These are phyloP conservation scores for Malus fusca DNA, from an alignment of 306 rosid species.

Conservation along the genomic window DNA sequence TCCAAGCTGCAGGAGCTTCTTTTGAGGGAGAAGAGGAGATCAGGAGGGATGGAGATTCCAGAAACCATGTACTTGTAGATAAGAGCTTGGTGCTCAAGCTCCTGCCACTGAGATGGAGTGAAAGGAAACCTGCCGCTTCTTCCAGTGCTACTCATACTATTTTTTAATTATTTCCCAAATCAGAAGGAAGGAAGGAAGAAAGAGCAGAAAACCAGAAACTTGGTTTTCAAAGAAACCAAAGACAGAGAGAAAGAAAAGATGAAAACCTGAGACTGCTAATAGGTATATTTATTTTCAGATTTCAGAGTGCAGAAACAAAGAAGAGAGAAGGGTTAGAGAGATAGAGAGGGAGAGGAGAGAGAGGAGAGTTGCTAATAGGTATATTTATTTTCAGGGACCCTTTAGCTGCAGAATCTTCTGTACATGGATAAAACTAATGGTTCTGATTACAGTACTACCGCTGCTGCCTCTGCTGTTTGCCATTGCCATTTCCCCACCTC, in stretches of 20 bases:
- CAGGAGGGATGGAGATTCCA: slow-evolving; percentile 82
- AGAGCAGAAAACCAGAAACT: background rate
- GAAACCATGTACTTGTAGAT: slow-evolving; percentile 95
- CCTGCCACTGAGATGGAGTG: slow-evolving; percentile 93
- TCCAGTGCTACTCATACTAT: slow-evolving; percentile 34
- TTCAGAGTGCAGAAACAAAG: slow-evolving; percentile 17
- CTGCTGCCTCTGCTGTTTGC: background rate
- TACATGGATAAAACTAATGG: slow-evolving; percentile 84
- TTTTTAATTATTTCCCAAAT: background rate
- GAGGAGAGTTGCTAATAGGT: slow-evolving; percentile 39
- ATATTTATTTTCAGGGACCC: slow-evolving; percentile 88
- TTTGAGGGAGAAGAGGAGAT: slow-evolving; percentile 71
- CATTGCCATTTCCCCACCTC: slow-evolving; percentile 38
- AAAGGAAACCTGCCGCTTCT: slow-evolving; percentile 68
- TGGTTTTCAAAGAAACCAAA: slow-evolving; percentile 1
- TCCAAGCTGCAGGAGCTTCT: slow-evolving; percentile 42
- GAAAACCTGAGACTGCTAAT: slow-evolving; percentile 10
- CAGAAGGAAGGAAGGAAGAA: background rate
- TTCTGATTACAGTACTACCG: slow-evolving; percentile 47
- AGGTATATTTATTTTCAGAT: background rate
- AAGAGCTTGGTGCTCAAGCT: slow-evolving; percentile 96
- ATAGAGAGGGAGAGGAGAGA: slow-evolving; percentile 14
- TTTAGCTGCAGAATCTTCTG: slow-evolving; percentile 81
- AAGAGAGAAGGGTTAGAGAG: background rate
- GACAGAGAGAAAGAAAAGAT: slow-evolving; percentile 3